These are phyloP conservation scores for Sistotremastrum suecicum DNA, from an alignment of 768 basidiomycete species.

Conservation along the genomic window DNA sequence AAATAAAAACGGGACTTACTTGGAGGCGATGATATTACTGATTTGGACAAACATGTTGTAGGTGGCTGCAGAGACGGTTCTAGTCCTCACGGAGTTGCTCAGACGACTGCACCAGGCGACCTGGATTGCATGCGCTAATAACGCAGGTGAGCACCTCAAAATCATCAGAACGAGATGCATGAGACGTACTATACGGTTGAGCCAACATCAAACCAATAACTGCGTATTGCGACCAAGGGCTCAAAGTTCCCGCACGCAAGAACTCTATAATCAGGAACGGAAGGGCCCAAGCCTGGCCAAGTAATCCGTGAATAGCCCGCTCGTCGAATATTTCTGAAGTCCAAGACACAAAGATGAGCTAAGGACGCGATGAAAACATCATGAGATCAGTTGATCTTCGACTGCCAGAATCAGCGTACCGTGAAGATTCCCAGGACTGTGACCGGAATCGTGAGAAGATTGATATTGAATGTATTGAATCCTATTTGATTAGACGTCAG, in stretches of 20 bases:
- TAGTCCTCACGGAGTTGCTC: constrained; percentile 2
- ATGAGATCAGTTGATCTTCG: no score
- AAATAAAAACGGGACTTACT: constrained; percentile 11
- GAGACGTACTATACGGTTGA: background rate
- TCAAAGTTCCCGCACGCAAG: constrained; percentile 30
- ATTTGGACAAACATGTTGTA: no score
- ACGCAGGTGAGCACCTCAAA: constrained; percentile 28
- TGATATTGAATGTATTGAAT: constrained; percentile 45
- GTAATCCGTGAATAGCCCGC: constrained; percentile 38
- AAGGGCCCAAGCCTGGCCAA: constrained; percentile 43
- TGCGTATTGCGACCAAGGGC: constrained; percentile 41
- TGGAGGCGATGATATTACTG: no score
- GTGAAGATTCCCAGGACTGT: constrained; percentile 35
- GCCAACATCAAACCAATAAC: constrained; percentile 8
- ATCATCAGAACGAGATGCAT: background rate
- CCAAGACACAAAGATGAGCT: constrained; percentile 24
- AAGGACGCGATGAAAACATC: no score
- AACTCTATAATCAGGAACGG: constrained; percentile 48
- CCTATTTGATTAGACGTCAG: constrained; percentile 14
- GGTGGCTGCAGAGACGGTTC: background rate
- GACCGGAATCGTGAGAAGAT: constrained; percentile 45
- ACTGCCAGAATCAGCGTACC: constrained; percentile 18
- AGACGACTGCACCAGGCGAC: constrained; percentile 11
- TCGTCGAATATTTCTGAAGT: constrained; percentile 40
- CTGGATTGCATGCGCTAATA: constrained; percentile 26